Evolutionary conservation across 352 stramenopile species (phyloP), one percentile per base, ranked within the genome.

Genomic region (Elongisporangium prolatum): DNA sequence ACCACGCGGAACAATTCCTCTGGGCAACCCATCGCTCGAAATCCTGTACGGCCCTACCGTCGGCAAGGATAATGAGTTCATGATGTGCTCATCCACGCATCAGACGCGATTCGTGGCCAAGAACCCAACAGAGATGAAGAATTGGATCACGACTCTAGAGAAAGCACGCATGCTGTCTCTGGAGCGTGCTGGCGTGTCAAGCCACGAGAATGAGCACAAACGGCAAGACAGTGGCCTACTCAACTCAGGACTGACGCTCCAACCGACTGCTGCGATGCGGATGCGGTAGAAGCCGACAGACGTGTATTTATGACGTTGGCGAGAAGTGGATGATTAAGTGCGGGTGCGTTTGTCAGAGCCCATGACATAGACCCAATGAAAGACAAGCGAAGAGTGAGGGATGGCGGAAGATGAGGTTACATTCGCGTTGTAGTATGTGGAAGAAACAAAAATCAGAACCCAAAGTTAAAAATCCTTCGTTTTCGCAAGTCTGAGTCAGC

Each of bases 101-200:
- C 81, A 93, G 64, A 91, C 83, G 50, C 75, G 81, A 4, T 80
- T 93, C 51, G 57, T 79, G 13, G 84, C 84, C 1, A 93, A 91
- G 72, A 88, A 52, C 16, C 74, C 61, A 9, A 73, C 84, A 1
- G 84, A 93, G 56, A 90, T 91, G 82, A 57, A 84, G 55, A 62
- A 63, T 37, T 93, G 84, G 84, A 80, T 91, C 1, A 77, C 74
- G 38, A 65, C 77, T 21, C 61, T 93, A 6, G 71, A 86, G 56
- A 57, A 70, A 3, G 75, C 78, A 1, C 83, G 88, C 59, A 40
- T 60, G 8, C 66, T 86, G 49, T 78, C 87, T 48, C 80, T 87
- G 57, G 52, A 80, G 50, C 74, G 28, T 40, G 28, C 28, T 40
- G 28, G 28, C 28, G 28, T 40, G 28, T 40, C 28, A 5, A 40